Conservation (phyloP, 2,329 filamentous ascomycete genomes). For the Colletotrichum tanaceti region DNA sequence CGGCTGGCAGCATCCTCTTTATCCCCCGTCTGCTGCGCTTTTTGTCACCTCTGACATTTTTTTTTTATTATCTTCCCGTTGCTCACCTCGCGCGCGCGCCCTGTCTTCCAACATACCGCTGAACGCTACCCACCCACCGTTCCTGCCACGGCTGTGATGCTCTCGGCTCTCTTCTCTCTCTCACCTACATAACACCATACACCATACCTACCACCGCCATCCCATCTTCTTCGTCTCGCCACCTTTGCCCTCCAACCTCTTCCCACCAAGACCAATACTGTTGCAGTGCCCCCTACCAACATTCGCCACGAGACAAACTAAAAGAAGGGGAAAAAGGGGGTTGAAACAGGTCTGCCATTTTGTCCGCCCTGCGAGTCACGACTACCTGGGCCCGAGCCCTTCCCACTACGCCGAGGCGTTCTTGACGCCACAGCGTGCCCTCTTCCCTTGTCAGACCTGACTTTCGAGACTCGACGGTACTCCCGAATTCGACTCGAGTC, state of each 20-base stretch:
- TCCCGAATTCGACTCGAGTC: slow-evolving; percentile 36
- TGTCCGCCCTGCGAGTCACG: slow-evolving; percentile 42
- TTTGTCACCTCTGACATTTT: not conserved
- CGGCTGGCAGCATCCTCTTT: slow-evolving; percentile 8
- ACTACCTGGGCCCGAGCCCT: slow-evolving; percentile 40
- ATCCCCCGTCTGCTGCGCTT: slow-evolving; percentile 5
- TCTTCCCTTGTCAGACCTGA: slow-evolving; percentile 27
- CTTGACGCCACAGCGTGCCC: slow-evolving; percentile 41
- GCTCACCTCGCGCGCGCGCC: not conserved
- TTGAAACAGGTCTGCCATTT: slow-evolving; percentile 42
- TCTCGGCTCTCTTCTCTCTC: slow-evolving; percentile 5
- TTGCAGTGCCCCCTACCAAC: not conserved
- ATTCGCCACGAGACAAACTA: slow-evolving; percentile 21
- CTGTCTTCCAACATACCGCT: slow-evolving; percentile 29
- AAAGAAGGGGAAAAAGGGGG: slow-evolving; percentile 32
- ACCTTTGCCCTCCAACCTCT: slow-evolving; percentile 22
- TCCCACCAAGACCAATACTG: slow-evolving; percentile 25
- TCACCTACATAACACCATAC: slow-evolving; percentile 38
- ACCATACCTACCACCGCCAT: slow-evolving; percentile 38
- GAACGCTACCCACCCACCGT: slow-evolving; percentile 14
- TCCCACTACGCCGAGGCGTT: slow-evolving; percentile 42
- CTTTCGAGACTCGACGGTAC: slow-evolving; percentile 30
- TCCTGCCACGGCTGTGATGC: slow-evolving; percentile 4
- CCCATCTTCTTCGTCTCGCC: slow-evolving; percentile 32
- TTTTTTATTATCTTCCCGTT: not conserved